Evolutionary conservation across 2,329 filamentous ascomycete genomes (phyloP), one percentile per base, ranked within the genome.

Genomic region (Metarhizium anisopliae): DNA sequence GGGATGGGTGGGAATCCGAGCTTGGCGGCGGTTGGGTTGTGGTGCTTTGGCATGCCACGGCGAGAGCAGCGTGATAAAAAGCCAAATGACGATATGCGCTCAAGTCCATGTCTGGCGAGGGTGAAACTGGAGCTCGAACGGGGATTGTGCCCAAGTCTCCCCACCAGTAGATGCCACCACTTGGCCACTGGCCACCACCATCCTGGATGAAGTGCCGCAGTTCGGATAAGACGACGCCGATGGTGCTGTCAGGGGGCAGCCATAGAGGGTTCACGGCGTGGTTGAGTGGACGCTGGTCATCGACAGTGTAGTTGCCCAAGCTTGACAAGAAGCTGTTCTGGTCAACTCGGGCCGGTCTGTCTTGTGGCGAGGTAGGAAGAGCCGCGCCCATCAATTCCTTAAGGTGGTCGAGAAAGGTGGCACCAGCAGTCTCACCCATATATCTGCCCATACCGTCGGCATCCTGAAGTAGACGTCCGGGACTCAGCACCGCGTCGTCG

Each of bases 131-230:
- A 1, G 67, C 65, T 8, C 64, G 60, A 20, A 55, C 53, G 6
- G 74, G 68, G 2, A 68, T 52, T 35, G 66, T 63, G 25, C 67
- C 61, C 29, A 77, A 66, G 47, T 76, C 68, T 29, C 71, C 72
- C 73, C 75, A 80, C 68, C 73, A 79, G 60, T 74, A 74, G 42
- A 78, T 73, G 32, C 77, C 77, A 18, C 77, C 77, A 20, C 72
- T 74, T 7, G 66, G 63, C 61, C 72, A 76, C 6, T 61, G 59
- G 13, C 71, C 72, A 56, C 67, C 68, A 35, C 72, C 75, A 49
- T 78, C 75, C 59, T 78, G 75, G 53, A 80, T 65, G 54, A 74
- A 74, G 57, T 68, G 68, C 49, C 75, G 67, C 20, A 78, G 65
- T 52, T 74, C 67, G 4, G 64, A 61, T 14, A 79, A 60, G 65